Evolutionary conservation across 1,284 basidiomycete genomes (phyloP), one percentile per base, ranked within the genome.

Genomic region (Coniophora puteana): DNA sequence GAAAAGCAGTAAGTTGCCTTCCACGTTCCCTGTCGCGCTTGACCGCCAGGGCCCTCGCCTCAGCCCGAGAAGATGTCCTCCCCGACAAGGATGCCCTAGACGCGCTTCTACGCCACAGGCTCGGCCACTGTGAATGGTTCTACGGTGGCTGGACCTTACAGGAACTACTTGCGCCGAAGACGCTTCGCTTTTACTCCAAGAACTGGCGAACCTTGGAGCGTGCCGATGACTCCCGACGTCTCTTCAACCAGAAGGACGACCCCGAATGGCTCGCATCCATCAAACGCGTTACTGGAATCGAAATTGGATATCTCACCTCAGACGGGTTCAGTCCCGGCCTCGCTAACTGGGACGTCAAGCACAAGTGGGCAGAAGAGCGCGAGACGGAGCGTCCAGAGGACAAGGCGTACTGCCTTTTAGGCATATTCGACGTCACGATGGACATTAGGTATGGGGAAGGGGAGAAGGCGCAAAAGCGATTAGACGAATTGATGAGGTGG

Each of bases 121-220:
- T n/a, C n/a, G n/a, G 26, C 26, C 26, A n/a, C 26, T 10, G 57
- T 35, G 46, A 55, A 5, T 61, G 58, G 56, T 61, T 58, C 39
- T 28, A 20, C 18, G 43, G 56, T n/a, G 56, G 59, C n/a, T 58
- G 55, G 55, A 57, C 59, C 8, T 29, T 57, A 3, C 58, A 59
- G 23, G 55, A 57, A n/a, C 30, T 57, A 32, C 44, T 62, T 14
- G 58, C 56, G 16, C 56, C 56, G 5, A 47, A 18, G 23, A 12
- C n/a, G 8, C 44, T 62, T 43, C 44, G 34, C 24, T 62, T 62
- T 42, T 58, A 48, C 24, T 40, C 47, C 5, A 47, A 43, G n/a
- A 36, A 55, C 26, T 58, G 59, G 58, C n/a, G n/a, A n/a, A n/a
- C n/a, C n/a, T n/a, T n/a, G n/a, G n/a, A n/a, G n/a, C n/a, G n/a